phyloP scores from a whole-genome alignment of 441 rosid species.

The Metrosideros polymorpha region DNA sequence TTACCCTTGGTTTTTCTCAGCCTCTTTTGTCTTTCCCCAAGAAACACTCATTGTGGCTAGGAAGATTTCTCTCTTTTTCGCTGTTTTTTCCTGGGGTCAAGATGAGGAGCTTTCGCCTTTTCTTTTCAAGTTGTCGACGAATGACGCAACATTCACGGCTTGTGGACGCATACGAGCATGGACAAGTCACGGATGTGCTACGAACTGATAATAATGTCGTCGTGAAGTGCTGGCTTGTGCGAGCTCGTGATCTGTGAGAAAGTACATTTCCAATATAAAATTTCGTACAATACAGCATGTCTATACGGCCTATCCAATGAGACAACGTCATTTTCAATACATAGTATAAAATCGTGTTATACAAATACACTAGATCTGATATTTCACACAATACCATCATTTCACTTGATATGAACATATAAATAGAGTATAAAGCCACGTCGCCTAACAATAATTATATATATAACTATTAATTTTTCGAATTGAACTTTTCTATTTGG shows the following conservation, averaged over 20 bases:
- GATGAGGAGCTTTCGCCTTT: neutral
- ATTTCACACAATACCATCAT: neutral
- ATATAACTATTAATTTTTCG: neutral
- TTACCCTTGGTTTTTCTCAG: neutral
- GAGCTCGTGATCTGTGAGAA: neutral
- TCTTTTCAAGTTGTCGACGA: neutral
- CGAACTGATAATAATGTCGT: neutral
- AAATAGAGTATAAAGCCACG: neutral
- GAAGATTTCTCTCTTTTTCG: neutral
- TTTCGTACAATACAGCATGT: neutral
- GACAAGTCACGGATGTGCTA: neutral
- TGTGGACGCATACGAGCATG: neutral
- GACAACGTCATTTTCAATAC: neutral
- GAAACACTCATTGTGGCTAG: neutral
- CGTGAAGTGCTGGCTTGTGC: neutral
- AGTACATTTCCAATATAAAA: neutral
- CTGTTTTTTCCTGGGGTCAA: neutral
- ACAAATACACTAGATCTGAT: neutral
- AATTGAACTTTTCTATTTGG: neutral
- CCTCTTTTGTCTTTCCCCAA: neutral
- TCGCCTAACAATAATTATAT: neutral
- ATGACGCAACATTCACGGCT: neutral
- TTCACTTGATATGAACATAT: neutral
- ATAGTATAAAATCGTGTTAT: neutral
- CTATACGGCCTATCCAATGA: neutral